Conservation (phyloP, 2,329 filamentous ascomycete species). For the Calonectria hongkongensis region DNA sequence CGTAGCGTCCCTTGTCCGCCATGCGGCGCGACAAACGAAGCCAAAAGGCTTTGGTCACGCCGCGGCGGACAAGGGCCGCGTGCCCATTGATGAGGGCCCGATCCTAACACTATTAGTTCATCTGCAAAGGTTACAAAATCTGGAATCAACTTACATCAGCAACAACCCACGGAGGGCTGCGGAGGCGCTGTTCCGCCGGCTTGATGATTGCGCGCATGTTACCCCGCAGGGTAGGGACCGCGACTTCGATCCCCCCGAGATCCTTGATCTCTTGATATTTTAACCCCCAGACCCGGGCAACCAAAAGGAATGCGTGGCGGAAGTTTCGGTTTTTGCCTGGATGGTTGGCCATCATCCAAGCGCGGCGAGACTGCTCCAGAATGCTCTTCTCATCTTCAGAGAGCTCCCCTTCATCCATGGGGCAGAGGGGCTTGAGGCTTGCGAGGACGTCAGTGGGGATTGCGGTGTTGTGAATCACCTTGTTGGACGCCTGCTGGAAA, state of each 20-base stretch:
- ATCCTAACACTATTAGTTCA: constrained; percentile 3
- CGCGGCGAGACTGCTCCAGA: not conserved
- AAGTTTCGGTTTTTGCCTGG: not conserved
- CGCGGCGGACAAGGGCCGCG: not conserved
- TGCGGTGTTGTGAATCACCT: too few species aligned
- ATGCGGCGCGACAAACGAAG: constrained; percentile 75
- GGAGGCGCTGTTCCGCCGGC: constrained; percentile 74
- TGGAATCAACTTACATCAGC: constrained; percentile 74
- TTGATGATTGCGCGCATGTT: constrained; percentile 80
- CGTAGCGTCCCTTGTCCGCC: constrained; percentile 71
- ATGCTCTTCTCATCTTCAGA: not conserved
- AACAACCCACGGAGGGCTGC: constrained; percentile 79
- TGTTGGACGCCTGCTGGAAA: too few species aligned
- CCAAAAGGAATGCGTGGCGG: not conserved
- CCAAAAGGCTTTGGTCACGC: constrained; percentile 66
- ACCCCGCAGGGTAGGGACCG: constrained; percentile 84
- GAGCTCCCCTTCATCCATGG: not conserved
- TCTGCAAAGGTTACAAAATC: not conserved
- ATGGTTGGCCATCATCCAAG: not conserved
- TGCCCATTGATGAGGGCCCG: not conserved
- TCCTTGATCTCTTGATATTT: constrained; percentile 36
- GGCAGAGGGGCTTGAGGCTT: not conserved
- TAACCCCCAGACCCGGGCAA: not conserved
- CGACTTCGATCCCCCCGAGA: constrained; percentile 74
- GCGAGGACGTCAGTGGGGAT: too few species aligned